Base-by-base conservation (phyloP, 2,329 filamentous ascomycete species). In the Botrytis deweyae region DNA sequence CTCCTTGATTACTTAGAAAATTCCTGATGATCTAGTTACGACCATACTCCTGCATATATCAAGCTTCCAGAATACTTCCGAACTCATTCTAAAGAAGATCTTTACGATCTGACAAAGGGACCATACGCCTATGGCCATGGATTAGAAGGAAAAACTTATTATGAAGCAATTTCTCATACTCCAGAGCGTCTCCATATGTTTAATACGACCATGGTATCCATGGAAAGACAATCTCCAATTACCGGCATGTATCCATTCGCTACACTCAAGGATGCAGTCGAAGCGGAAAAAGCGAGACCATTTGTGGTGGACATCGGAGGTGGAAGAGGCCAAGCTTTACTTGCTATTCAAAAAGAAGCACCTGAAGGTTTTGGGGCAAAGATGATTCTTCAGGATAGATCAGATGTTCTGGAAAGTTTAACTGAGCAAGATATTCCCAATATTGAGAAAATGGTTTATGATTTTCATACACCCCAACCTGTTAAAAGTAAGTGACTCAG, bases 381-480 rank as follows among this genome's bases (percentile, higher is more conserved):
- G 61, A 62, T 81, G 72, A 77, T 81, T 67, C 73, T 81, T 3
- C 79, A 81, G 72, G 79, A 81, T 69, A 75, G 76, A 38, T 72
- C 77, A 9, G 74, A 77, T 61, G 80, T 81, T 1, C 68, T 81
- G 38, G 76, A 76, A 22, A 66, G 74, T 6, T 73, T 80, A 8
- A 73, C 72, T 6, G 55, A 65, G 40, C 75, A 78, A 33, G 75
- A 78, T n/a, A 75, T 80, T 20, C 77, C 77, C 0, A 76, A 76
- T 16, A 77, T 80, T 33, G 78, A 80, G 52, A 78, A 76, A 67
- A 80, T 80, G 74, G 40, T 73, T 29, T 79, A 80, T 69, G 78
- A 81, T 65, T 80, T 81, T 64, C 80, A 78, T 63, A 76, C 77
- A 5, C 75, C 75, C 3, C 79, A 81, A 46, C 79, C 80, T 14